A percentile compares a stretch with the other conserved stretches of the same genome.
These are phyloP conservation scores for Malania oleifera DNA, from an alignment of 164 flowering plant species.

Conservation along the genomic window DNA sequence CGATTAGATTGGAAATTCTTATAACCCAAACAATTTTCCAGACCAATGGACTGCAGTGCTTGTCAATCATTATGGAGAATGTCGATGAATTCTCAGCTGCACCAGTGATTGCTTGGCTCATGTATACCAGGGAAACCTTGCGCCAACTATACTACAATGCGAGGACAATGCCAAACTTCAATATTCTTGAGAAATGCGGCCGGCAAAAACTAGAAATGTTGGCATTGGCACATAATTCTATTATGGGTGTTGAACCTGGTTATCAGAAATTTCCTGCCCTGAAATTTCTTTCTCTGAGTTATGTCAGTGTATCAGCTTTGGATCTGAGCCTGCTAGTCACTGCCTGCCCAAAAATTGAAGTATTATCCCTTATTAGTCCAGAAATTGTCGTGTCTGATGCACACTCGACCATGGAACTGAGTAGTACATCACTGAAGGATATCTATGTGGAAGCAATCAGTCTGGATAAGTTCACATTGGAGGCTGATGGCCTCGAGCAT, in stretches of 20 bases:
- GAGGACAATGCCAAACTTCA: conserved; percentile 60
- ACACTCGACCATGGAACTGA: conserved; percentile 62
- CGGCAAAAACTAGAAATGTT: conserved; percentile 68
- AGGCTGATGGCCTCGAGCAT: conserved; percentile 70
- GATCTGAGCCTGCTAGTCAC: conserved; percentile 73
- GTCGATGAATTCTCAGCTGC: conserved; percentile 86
- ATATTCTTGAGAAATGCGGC: conserved; percentile 82
- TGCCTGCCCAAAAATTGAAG: conserved; percentile 75
- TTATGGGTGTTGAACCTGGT: conserved; percentile 78
- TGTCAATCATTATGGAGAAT: conserved; percentile 68
- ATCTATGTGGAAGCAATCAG: conserved; percentile 70
- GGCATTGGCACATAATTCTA: conserved; percentile 60
- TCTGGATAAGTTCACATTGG: conserved; percentile 76
- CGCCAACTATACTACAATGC: conserved; percentile 62
- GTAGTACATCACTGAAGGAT: conserved; percentile 56
- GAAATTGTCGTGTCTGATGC: conserved; percentile 89
- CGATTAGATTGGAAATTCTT: conserved; percentile 55
- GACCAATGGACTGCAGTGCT: conserved; percentile 58
- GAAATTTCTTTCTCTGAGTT: conserved; percentile 58
- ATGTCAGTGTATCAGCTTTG: conserved; percentile 76
- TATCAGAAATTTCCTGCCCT: conserved; percentile 78
- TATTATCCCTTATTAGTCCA: conserved; percentile 52
- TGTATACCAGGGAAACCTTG: conserved; percentile 81
- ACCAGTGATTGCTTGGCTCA: conserved; percentile 91
- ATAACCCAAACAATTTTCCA: conserved; percentile 86